These are phyloP conservation scores for Pholiota molesta DNA, from an alignment of 768 basidiomycete genomes.

Conservation along the genomic window DNA sequence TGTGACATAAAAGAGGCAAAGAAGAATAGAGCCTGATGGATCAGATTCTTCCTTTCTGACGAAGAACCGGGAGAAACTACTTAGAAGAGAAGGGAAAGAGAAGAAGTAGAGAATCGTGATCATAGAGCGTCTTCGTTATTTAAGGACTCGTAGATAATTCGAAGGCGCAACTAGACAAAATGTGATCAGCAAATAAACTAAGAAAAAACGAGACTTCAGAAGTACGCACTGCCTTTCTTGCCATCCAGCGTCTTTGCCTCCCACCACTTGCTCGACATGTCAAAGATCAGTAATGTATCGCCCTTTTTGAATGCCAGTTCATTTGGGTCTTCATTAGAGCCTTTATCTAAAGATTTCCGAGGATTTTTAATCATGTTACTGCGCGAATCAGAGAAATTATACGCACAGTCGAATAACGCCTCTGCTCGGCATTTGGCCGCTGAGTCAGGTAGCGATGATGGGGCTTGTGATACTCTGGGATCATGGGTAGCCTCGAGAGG, in stretches of 20 bases:
- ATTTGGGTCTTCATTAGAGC: constrained; percentile 73
- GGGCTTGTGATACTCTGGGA: constrained; percentile 1
- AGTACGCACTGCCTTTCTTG: constrained; percentile 60
- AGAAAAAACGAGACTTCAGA: constrained; percentile 7
- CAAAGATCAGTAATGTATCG: constrained; percentile 80
- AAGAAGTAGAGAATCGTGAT: too few relatives aligned
- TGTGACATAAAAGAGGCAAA: too few relatives aligned
- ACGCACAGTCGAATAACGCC: constrained; percentile 52
- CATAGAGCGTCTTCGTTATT: neutral
- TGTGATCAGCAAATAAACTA: neutral
- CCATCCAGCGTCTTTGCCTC: constrained; percentile 72
- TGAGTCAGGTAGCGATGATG: constrained; percentile 7
- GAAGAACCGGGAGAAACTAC: too few relatives aligned
- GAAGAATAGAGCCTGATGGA: too few relatives aligned
- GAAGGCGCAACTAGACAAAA: constrained; percentile 38
- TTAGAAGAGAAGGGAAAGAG: too few relatives aligned
- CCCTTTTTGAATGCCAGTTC: constrained; percentile 88
- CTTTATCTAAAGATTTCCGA: constrained; percentile 15
- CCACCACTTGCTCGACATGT: constrained; percentile 88
- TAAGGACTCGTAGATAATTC: constrained; percentile 34
- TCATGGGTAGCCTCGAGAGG: neutral
- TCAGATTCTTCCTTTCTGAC: too few relatives aligned
- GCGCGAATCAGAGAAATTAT: constrained; percentile 6
- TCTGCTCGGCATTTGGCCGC: constrained; percentile 30
- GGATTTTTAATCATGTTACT: constrained; percentile 8